These are phyloP conservation scores for Exserohilum turcica DNA, from an alignment of 2,329 filamentous ascomycete genomes.

Conservation along the genomic window DNA sequence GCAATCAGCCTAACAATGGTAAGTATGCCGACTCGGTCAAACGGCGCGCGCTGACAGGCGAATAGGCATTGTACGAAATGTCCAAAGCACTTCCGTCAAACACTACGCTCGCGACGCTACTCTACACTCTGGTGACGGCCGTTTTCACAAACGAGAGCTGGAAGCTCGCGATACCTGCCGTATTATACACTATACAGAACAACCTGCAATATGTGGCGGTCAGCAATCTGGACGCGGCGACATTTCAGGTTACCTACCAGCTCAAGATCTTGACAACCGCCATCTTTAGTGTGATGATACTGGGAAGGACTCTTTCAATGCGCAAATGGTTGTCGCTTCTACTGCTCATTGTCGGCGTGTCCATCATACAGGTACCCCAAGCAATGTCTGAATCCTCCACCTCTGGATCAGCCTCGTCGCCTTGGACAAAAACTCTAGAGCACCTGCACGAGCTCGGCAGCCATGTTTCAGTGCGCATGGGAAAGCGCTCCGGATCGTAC, in stretches of 20 bases:
- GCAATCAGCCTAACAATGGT: constrained; percentile 79
- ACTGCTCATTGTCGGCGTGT: constrained; percentile 79
- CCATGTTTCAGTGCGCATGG: constrained; percentile 56
- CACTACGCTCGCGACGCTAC: constrained; percentile 78
- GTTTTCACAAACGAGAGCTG: constrained; percentile 91
- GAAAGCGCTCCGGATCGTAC: constrained; percentile 78
- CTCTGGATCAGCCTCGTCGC: constrained; percentile 66
- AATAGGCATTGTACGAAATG: constrained; percentile 76
- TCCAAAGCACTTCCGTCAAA: constrained; percentile 77
- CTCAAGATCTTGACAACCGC: constrained; percentile 92
- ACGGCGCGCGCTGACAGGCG: neutral
- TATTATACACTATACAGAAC: constrained; percentile 89
- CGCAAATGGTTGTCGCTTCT: constrained; percentile 82
- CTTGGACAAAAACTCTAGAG: constrained; percentile 80
- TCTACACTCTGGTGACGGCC: constrained; percentile 76
- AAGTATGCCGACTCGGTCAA: too few relatives aligned
- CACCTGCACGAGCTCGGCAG: constrained; percentile 71
- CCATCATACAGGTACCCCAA: constrained; percentile 79
- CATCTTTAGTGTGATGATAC: constrained; percentile 79
- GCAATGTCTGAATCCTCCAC: constrained; percentile 57
- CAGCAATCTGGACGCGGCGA: constrained; percentile 87
- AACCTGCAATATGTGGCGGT: constrained; percentile 91
- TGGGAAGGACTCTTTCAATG: constrained; percentile 70
- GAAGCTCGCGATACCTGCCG: constrained; percentile 89
- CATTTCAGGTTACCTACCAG: constrained; percentile 93